These are phyloP conservation scores for Aspergillus udagawae DNA, from an alignment of 2,329 filamentous ascomycete species.

Conservation along the genomic window DNA sequence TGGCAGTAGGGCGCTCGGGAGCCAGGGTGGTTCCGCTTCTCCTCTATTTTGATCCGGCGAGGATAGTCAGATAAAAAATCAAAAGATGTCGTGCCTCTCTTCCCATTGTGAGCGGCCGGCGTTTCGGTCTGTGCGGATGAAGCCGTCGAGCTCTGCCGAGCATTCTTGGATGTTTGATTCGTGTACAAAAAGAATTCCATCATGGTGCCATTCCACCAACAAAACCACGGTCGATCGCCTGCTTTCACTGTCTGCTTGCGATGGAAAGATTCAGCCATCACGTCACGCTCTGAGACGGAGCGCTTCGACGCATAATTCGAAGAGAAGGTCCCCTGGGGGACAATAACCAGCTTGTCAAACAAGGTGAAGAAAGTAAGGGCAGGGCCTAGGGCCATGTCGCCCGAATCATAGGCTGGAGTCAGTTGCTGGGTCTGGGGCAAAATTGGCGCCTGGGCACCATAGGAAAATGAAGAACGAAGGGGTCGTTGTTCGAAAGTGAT, in stretches of 20 bases:
- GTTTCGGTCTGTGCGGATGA: constrained; percentile 15
- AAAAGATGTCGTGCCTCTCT: constrained; percentile 10
- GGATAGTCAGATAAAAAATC: constrained; percentile 40
- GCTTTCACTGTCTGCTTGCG: constrained; percentile 43
- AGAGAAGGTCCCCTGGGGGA: constrained; percentile 36
- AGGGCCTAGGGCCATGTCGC: constrained; percentile 54
- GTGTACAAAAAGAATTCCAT: constrained; percentile 66
- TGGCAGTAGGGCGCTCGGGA: constrained; percentile 56
- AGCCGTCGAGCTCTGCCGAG: constrained; percentile 13
- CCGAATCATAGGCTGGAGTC: constrained; percentile 54
- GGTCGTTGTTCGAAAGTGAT: constrained; percentile 39
- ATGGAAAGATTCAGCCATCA: constrained; percentile 20
- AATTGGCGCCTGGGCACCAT: constrained; percentile 59
- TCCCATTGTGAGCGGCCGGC: constrained; percentile 13
- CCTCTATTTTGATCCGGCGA: constrained; percentile 62
- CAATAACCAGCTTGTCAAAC: constrained; percentile 63
- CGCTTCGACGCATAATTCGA: constrained; percentile 27
- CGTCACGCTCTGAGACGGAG: constrained; percentile 21
- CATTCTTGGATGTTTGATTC: constrained; percentile 45
- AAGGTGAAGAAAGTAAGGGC: constrained; percentile 60
- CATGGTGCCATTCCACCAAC: constrained; percentile 64
- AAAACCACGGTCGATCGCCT: constrained; percentile 65
- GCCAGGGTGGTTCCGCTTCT: constrained; percentile 51
- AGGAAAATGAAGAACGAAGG: constrained; percentile 45
- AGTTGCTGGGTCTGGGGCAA: constrained; percentile 46